Conservation (phyloP, 2,329 filamentous ascomycete genomes). For the Xylariaceae sp. region DNA sequence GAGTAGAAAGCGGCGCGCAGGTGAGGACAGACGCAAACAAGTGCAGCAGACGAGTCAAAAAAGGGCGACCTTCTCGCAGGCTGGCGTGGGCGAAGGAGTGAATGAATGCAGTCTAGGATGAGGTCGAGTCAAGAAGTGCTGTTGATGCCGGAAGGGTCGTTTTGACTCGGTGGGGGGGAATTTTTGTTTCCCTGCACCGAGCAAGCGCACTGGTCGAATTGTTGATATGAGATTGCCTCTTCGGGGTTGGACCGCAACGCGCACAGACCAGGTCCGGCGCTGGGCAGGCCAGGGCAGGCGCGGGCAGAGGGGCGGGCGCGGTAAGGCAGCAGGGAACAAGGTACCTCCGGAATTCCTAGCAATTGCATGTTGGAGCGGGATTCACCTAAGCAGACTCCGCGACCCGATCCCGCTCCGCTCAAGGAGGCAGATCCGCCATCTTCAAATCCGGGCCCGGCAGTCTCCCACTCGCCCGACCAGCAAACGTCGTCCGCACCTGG, state of each 20-base stretch:
- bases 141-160: constrained; percentile 16
- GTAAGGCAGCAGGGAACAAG: too few relatives aligned
- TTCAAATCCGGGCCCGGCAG: too few relatives aligned
- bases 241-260: constrained; percentile 7
- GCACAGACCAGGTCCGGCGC: too few relatives aligned
- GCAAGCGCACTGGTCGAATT: constrained; percentile 18
- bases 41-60: constrained; percentile 4
- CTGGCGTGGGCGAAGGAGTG: constrained; percentile 1
- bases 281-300: too few relatives aligned
- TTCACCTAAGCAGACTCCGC: too few relatives aligned
- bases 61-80: constrained; percentile 5
- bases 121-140: constrained; percentile 15
- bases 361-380: too few relatives aligned
- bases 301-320: too few relatives aligned
- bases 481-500: too few relatives aligned
- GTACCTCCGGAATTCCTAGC: too few relatives aligned
- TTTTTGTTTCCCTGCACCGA: constrained; percentile 21
- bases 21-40: constrained; percentile 8
- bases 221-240: constrained; percentile 13
- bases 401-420: too few relatives aligned
- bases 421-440: too few relatives aligned
- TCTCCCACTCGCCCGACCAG: too few relatives aligned
- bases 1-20: constrained; percentile 15
- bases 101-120: constrained; percentile 14
- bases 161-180: constrained; percentile 16